Conservation (phyloP, 768 basidiomycete species). For the Candolleomyces aberdarensis region DNA sequence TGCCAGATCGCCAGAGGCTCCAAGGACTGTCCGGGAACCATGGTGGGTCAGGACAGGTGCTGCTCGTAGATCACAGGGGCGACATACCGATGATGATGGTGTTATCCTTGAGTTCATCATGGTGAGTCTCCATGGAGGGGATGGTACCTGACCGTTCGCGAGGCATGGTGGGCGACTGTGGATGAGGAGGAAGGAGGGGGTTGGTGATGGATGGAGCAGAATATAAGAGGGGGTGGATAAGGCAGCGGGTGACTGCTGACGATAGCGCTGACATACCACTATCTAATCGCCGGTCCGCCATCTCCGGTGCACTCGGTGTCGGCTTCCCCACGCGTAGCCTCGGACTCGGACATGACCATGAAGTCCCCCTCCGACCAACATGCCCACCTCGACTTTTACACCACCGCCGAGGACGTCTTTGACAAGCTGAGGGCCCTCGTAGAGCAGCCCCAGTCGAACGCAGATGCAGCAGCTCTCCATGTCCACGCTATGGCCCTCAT, state of each 20-base stretch:
- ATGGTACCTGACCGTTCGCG: constrained; percentile 75
- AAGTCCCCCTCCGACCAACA: not conserved
- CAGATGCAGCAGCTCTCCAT: constrained; percentile 52
- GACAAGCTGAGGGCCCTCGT: constrained; percentile 65
- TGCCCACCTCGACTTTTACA: constrained; percentile 10
- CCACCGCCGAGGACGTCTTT: constrained; percentile 51
- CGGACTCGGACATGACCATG: constrained; percentile 1
- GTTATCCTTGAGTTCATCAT: constrained; percentile 78
- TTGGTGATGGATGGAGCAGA: constrained; percentile 9
- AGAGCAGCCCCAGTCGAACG: constrained; percentile 34
- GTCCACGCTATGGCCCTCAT: constrained; percentile 74
- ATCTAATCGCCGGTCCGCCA: constrained; percentile 26
- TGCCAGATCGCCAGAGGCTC: constrained; percentile 95
- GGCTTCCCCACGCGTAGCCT: not conserved
- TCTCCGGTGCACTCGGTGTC: constrained; percentile 8
- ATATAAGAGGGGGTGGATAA: constrained; percentile 13
- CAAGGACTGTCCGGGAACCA: constrained; percentile 61
- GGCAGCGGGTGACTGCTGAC: not conserved
- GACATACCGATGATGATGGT: constrained; percentile 82
- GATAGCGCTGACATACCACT: constrained; percentile 17
- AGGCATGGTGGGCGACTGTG: constrained; percentile 32
- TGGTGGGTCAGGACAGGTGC: not conserved
- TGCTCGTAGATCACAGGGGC: not conserved
- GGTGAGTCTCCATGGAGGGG: constrained; percentile 80
- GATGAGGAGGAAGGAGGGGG: constrained; percentile 13